Base-by-base conservation (phyloP, 2,329 filamentous ascomycete genomes). In the Pestalotiopsis sp. region DNA sequence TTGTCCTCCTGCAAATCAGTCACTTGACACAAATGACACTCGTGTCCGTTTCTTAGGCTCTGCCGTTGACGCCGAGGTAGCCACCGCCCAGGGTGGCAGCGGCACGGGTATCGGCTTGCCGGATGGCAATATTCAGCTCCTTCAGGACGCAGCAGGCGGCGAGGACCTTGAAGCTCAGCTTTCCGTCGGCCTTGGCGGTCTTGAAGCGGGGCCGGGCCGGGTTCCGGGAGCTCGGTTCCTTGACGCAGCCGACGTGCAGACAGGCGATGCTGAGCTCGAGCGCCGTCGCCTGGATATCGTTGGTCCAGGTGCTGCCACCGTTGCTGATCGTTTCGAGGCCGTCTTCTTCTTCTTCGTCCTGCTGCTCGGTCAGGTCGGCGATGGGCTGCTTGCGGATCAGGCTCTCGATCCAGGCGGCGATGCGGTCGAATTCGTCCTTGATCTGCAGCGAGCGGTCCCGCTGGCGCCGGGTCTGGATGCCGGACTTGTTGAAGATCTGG, bases 361-460 rank as follows among this genome's bases (percentile, higher is more conserved):
- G 64, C 1, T 68, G 41, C 9, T 71, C 70, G 2, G 65, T 68
- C 20, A 67, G 66, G 9, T 67, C 25, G 23, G 71, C 49, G 1
- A 67, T 39, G 13, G 66, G 64, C 20, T 72, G 72, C 66, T 76
- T 78, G 25, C 77, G 77, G 66, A 83, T 81, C 59, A 82, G 73
- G 5, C 77, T 76, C 23, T 80, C 78, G 11, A 82, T 78, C 78
- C 80, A 84, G 2, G 78, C 75, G 14, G 83, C 78, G 58, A 86
- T 80, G 9, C 82, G 80, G 58, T 86, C 83, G 62, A 85, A 87
- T 62, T 85, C 84, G 14, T 87, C 85, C 66, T 82, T 84, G 23
- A 89, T 80, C 71, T 84, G 85, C 61, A 82, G 77, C 1, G 86
- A 88, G 1, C 80, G 79, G 61, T 89, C 86, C 2, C 85, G 82